Conservation (phyloP, 1,284 basidiomycete genomes). For the Caloboletus inedulis region DNA sequence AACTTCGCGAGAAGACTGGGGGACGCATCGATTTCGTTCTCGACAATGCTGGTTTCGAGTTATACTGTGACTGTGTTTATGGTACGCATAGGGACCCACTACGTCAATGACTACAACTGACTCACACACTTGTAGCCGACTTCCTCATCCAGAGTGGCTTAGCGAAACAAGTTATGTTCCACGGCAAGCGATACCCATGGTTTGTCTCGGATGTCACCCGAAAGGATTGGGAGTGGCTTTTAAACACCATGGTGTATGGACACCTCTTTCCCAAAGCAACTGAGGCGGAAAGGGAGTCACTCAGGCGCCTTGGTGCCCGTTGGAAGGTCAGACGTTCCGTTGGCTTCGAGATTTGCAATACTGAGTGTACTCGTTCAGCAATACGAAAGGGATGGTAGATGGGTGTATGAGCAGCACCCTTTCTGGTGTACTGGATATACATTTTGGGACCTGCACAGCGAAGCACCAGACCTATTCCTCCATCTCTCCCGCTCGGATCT, state of each 20-base stretch:
- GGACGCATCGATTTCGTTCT: constrained; percentile 88
- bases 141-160: constrained; percentile 91
- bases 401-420: constrained; percentile 95
- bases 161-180: constrained; percentile 85
- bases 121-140: constrained; percentile 53
- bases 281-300: constrained; percentile 79
- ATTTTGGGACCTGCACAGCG: constrained; percentile 87
- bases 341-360: neutral
- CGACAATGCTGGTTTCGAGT: constrained; percentile 90
- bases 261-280: constrained; percentile 81
- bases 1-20: constrained; percentile 65
- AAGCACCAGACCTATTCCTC: constrained; percentile 93
- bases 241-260: constrained; percentile 85
- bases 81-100: constrained; percentile 48
- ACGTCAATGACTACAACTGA: constrained; percentile 3
- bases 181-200: constrained; percentile 89
- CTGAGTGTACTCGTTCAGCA: constrained; percentile 44
- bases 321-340: constrained; percentile 70
- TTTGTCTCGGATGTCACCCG: constrained; percentile 97
- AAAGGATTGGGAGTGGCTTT: constrained; percentile 95
- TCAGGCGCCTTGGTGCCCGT: constrained; percentile 77
- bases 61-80: constrained; percentile 96
- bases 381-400: constrained; percentile 92
- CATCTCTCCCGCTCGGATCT: constrained; percentile 89
- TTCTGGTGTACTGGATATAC: constrained; percentile 98